phyloP scores from a whole-genome alignment of 2,329 filamentous ascomycete species.

The Arthrobotrys sinensis region DNA sequence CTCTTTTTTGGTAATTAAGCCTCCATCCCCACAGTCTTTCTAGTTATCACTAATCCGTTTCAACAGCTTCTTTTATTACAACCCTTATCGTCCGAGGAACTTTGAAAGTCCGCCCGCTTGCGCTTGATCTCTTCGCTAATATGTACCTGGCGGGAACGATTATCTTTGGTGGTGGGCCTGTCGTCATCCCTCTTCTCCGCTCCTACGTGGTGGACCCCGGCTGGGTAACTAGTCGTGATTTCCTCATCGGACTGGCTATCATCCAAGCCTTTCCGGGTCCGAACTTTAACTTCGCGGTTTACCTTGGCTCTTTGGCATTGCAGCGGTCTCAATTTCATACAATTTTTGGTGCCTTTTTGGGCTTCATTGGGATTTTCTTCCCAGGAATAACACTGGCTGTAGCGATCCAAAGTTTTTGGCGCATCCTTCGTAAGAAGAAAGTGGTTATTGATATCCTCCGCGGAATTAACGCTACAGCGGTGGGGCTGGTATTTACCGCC shows the following conservation, averaged over 20 bases:
- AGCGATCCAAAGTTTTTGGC: slow-evolving; percentile 74
- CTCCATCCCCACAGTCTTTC: too few species aligned
- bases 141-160: slow-evolving; percentile 81
- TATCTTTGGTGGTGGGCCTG: slow-evolving; percentile 75
- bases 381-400: slow-evolving; percentile 71
- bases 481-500: slow-evolving; percentile 76
- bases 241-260: slow-evolving; percentile 79
- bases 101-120: slow-evolving; percentile 68
- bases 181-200: slow-evolving; percentile 76
- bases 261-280: slow-evolving; percentile 79
- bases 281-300: slow-evolving; percentile 75
- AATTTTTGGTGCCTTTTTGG: slow-evolving; percentile 71
- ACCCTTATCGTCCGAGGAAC: slow-evolving; percentile 72
- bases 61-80: slow-evolving; percentile 71
- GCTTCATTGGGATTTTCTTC: slow-evolving; percentile 72
- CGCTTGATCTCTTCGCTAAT: slow-evolving; percentile 78
- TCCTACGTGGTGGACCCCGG: slow-evolving; percentile 77
- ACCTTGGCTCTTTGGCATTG: slow-evolving; percentile 70
- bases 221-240: slow-evolving; percentile 80
- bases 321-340: slow-evolving; percentile 65
- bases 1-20: slow-evolving; percentile 69
- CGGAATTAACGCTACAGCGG: slow-evolving; percentile 74
- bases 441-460: slow-evolving; percentile 72
- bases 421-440: slow-evolving; percentile 69
- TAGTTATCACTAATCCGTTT: neutral